A percentile compares a stretch with the other conserved stretches of the same genome.
phyloP scores from a whole-genome alignment of 805 yeast genomes.

The Diddensiella santjacobensis region DNA sequence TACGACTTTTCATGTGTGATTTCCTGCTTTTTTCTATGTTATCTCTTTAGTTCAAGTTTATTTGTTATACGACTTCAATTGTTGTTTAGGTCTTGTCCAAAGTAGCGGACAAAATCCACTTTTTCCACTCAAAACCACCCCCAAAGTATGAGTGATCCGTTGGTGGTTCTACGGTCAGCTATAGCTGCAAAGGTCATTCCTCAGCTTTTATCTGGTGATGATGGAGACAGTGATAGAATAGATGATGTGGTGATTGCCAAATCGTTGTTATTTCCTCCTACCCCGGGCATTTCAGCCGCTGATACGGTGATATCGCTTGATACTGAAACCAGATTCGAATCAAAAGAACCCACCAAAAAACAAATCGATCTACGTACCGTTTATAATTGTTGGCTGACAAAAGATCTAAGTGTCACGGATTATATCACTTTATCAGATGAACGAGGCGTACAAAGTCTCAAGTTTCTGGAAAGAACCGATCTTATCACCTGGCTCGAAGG shows the following conservation, averaged over 20 bases:
- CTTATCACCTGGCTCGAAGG: conserved; percentile 79
- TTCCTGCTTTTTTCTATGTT: background rate
- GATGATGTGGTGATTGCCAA: conserved; percentile 40
- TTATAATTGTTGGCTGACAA: conserved; percentile 73
- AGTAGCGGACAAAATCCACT: background rate
- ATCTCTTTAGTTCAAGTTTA: background rate
- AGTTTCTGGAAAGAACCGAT: conserved; percentile 82
- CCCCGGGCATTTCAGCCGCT: conserved; percentile 19
- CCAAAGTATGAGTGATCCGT: conserved; percentile 24
- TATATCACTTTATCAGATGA: conserved; percentile 71
- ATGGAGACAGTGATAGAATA: conserved; percentile 25
- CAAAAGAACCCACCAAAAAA: conserved; percentile 10
- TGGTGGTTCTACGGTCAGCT: conserved; percentile 32
- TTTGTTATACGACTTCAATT: background rate
- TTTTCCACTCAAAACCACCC: background rate
- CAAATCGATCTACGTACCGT: conserved; percentile 50
- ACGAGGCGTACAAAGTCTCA: conserved; percentile 61
- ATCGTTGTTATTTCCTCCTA: conserved; percentile 29
- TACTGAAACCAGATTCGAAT: conserved; percentile 49
- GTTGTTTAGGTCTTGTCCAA: background rate
- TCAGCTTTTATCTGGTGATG: conserved; percentile 25
- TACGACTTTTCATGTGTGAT: background rate
- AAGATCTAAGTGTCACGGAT: conserved; percentile 72
- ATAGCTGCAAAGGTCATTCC: conserved; percentile 27
- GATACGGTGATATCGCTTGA: conserved; percentile 36